A percentile compares a stretch with the other conserved stretches of the same genome.
Evolutionary conservation across 805 yeast species (phyloP).

Genomic region (Starmerella riodocensis): DNA sequence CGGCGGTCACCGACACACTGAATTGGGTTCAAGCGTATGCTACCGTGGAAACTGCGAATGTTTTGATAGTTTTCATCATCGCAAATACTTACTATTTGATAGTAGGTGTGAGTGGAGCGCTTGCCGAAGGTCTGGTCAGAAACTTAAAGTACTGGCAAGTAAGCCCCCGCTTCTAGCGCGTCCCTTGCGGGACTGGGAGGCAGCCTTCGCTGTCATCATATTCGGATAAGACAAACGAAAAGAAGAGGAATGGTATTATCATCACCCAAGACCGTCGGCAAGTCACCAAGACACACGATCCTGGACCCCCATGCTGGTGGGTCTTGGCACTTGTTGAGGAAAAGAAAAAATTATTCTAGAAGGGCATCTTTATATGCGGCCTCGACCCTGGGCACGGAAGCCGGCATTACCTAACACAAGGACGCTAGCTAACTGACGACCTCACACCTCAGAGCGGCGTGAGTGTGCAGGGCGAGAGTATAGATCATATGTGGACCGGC

Average conservation of each 20-base stretch:
- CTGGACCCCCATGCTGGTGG: conserved; percentile 11
- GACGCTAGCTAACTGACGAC: too few species aligned
- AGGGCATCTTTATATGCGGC: too few species aligned
- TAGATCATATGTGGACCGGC: too few species aligned
- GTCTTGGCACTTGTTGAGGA: too few species aligned
- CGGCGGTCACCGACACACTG: conserved; percentile 32
- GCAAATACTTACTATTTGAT: conserved; percentile 20
- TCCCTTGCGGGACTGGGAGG: conserved; percentile 16
- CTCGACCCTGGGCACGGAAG: too few species aligned
- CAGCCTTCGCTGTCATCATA: conserved; percentile 31
- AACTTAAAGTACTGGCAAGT: conserved; percentile 31
- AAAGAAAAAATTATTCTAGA: too few species aligned
- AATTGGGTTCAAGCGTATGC: conserved; percentile 30
- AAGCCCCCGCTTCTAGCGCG: conserved; percentile 22
- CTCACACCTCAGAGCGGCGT: too few species aligned
- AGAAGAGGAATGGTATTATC: conserved; percentile 27
- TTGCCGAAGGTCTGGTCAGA: conserved; percentile 22
- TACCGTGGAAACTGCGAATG: conserved; percentile 37
- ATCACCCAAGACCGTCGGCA: conserved; percentile 23
- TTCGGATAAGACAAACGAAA: conserved; percentile 31
- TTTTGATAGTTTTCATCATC: conserved; percentile 29
- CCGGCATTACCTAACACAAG: too few species aligned
- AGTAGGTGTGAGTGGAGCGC: too few species aligned
- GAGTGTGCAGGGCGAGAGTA: too few species aligned
- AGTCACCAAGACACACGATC: too few species aligned